Percentiles rank a stretch among this genome's conserved stretches.
Evolutionary conservation across 345 rosid species (phyloP).

Genomic region (Gossypium thurberi): DNA sequence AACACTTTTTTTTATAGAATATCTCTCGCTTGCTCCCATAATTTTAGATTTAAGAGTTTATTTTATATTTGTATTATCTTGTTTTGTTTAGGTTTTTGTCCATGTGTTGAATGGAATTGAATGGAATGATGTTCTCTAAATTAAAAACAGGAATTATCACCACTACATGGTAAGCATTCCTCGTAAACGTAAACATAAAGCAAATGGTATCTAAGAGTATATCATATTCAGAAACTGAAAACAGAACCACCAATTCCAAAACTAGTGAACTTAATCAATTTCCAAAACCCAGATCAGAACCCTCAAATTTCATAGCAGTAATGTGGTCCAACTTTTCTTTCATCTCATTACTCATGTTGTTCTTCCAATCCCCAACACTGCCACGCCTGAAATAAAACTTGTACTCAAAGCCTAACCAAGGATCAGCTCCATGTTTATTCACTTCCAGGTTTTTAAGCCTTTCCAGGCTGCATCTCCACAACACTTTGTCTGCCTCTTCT

Average conservation of each 20-base stretch:
- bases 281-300: not conserved
- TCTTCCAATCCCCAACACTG: conserved; percentile 7
- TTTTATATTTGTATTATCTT: not conserved
- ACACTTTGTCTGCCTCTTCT: conserved; percentile 18
- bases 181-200: not conserved
- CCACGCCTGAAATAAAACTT: conserved; percentile 1
- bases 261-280: not conserved
- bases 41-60: not conserved
- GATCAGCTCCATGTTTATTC: conserved; percentile 18
- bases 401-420: not conserved
- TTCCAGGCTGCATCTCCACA: conserved; percentile 22
- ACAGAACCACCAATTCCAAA: not conserved
- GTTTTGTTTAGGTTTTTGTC: too few species aligned
- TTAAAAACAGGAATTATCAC: too few species aligned
- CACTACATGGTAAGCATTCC: too few species aligned
- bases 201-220: not conserved
- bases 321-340: not conserved
- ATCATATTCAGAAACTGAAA: not conserved
- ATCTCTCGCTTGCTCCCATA: too few species aligned
- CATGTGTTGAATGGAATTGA: not conserved
- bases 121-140: too few species aligned
- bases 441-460: conserved; percentile 21
- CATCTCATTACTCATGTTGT: not conserved
- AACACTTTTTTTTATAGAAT: not conserved
- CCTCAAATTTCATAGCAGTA: not conserved